Evolutionary conservation across 257 asterid species (phyloP).

Genomic region (Verbascum thapsus): DNA sequence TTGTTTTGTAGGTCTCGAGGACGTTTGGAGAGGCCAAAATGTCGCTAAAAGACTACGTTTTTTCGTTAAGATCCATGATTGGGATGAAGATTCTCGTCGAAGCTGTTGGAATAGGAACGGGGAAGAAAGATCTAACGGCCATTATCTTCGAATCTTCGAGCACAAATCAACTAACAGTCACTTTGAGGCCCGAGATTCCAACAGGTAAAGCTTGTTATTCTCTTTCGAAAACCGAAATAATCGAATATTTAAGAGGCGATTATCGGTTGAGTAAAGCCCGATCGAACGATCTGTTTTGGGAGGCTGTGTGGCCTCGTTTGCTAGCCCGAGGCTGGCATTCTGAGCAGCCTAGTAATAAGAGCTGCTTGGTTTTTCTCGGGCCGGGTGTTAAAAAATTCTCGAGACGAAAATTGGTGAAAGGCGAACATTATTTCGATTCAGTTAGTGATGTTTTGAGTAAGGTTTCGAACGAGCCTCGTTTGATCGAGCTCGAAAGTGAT

Average conservation of each 20-base stretch:
- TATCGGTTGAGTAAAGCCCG: constrained; percentile 79
- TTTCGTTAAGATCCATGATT: constrained; percentile 56
- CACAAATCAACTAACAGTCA: constrained; percentile 43
- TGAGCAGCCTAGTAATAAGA: constrained; percentile 58
- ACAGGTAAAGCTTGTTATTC: constrained; percentile 71
- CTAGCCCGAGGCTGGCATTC: constrained; percentile 83
- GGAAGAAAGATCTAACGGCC: constrained; percentile 59
- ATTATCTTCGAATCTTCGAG: constrained; percentile 52
- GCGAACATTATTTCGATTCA: constrained; percentile 72
- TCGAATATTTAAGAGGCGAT: constrained; percentile 66
- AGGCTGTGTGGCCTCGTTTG: constrained; percentile 94
- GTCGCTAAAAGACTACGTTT: constrained; percentile 52
- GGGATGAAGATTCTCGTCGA: constrained; percentile 58
- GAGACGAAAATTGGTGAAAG: constrained; percentile 57
- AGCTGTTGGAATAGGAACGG: constrained; percentile 67
- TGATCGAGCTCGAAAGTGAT: constrained; percentile 53
- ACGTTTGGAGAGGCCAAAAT: constrained; percentile 56
- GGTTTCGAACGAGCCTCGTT: constrained; percentile 63
- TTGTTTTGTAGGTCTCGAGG: constrained; percentile 50
- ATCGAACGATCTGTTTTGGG: constrained; percentile 82
- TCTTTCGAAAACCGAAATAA: constrained; percentile 59
- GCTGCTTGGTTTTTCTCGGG: constrained; percentile 60
- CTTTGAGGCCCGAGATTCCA: constrained; percentile 64
- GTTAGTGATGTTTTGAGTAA: constrained; percentile 62
- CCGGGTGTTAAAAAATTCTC: constrained; percentile 72